phyloP scores from a whole-genome alignment of 139 green algal genomes.

The Coccomyxa sp. region DNA sequence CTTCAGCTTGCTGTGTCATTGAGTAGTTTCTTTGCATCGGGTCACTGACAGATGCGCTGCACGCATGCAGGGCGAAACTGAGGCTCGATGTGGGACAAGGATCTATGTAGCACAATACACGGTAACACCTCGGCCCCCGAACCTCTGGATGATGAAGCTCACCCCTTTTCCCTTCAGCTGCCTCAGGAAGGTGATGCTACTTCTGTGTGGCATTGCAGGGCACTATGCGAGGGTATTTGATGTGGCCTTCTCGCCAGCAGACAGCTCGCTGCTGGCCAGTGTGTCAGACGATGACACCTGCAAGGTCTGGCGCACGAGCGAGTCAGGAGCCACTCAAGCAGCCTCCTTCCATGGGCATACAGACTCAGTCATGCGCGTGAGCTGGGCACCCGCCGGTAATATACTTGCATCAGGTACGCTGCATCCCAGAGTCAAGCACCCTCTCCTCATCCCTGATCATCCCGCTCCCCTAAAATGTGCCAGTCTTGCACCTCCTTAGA shows the following conservation, averaged over 20 bases:
- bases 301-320: constrained; percentile 5
- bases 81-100: too few species aligned
- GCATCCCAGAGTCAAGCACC: too few species aligned
- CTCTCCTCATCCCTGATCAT: too few species aligned
- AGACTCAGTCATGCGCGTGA: constrained; percentile 13
- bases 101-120: too few species aligned
- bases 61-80: too few species aligned
- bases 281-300: constrained; percentile 14
- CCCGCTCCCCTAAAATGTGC: too few species aligned
- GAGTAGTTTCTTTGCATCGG: too few species aligned
- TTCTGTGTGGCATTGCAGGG: neutral
- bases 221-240: constrained; percentile 18
- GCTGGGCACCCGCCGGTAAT: neutral
- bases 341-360: constrained; percentile 4
- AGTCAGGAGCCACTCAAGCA: neutral
- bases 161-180: neutral
- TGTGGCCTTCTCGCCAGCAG: neutral
- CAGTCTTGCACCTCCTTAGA: too few species aligned
- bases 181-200: neutral
- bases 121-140: too few species aligned
- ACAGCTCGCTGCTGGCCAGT: neutral
- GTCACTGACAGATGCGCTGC: too few species aligned
- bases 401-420: constrained; percentile 10
- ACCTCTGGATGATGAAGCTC: too few species aligned
- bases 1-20: too few species aligned